Evolutionary conservation across 768 basidiomycete species (phyloP), one percentile per base, ranked within the genome.

Genomic region (Boletus pseudopeckii): DNA sequence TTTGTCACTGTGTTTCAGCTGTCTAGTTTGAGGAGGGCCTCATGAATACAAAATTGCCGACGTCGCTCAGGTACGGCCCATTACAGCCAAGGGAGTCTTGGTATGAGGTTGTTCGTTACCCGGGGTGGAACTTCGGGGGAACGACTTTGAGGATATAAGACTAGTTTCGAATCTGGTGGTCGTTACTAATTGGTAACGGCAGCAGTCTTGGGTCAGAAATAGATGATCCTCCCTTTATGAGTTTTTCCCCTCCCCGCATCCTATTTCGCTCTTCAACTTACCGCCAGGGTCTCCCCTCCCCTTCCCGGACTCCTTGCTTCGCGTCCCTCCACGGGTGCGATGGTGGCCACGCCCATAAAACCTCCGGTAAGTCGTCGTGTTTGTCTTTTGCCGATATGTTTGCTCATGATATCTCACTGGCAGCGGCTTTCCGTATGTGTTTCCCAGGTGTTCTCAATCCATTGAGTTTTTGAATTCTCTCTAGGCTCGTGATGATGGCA

Each of bases 381-480:
- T 18, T 24, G 7, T 40, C 24, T 28, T 32, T 6, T 14, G 5
- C 8, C 5, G 0, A n/a, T 28, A 10, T 34, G 3, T 26, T 40
- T 42, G 37, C 53, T 64, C 26, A 63, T 22, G n/a, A 32, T 26
- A 26, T 44, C 30, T 8, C 24, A 24, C 24, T 24, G 24, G 24
- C 41, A 69, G 68, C 51, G 24, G 14, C 55, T 69, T 41, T 46
- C 52, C 7, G 69, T 69, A 51, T 5, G 67, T 63, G 2, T 20
- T 24, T 43, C 39, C 20, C 48, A 40, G 13, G 10, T 18, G 32
- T n/a, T 43, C 32, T 48, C 34, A 26, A 13, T 30, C 14, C 24
- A 13, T 38, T 34, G 14, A 52, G 7, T 41, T 1, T 22, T 43
- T 45, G 17, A 48, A 14, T 26, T 9, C 1, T 39, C 24, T 45